Conservation (phyloP, 495 filamentous ascomycete species). For the Trichocladium uniseriatum region DNA sequence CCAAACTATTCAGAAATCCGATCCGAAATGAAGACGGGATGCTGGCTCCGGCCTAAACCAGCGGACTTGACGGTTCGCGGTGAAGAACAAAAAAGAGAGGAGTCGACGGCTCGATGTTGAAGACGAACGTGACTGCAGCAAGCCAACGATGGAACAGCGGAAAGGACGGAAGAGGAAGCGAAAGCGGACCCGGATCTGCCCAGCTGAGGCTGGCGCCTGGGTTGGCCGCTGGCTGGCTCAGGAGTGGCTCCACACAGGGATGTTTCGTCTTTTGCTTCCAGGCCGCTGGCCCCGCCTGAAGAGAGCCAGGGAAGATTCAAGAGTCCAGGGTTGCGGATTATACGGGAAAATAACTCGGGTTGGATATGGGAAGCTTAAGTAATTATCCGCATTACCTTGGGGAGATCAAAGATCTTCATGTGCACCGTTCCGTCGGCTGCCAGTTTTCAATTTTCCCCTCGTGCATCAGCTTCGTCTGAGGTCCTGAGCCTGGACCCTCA, state of each 20-base stretch:
- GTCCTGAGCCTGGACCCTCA: not conserved
- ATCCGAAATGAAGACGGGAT: constrained; percentile 10
- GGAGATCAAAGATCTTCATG: too few species aligned
- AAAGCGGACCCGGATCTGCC: not conserved
- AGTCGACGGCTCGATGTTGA: not conserved
- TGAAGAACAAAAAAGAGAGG: not conserved
- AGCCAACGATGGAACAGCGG: not conserved
- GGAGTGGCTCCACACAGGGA: constrained; percentile 2
- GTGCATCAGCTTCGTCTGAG: not conserved
- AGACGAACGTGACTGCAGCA: not conserved
- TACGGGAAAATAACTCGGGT: too few species aligned
- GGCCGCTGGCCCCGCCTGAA: not conserved
- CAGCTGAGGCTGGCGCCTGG: not conserved
- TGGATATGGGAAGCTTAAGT: too few species aligned
- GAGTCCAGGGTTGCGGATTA: too few species aligned
- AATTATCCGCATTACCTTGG: too few species aligned
- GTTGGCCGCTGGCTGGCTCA: not conserved
- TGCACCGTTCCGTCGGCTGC: not conserved
- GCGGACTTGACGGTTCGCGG: constrained; percentile 13
- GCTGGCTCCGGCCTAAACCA: constrained; percentile 17
- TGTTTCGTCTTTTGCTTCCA: not conserved
- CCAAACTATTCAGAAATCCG: constrained; percentile 15
- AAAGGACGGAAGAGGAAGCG: not conserved
- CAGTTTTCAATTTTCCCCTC: not conserved
- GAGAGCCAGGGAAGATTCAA: too few species aligned